Percentiles rank a stretch among this genome's conserved stretches.
Conservation (phyloP, 2,329 filamentous ascomycete genomes). For the Aspergillus aculeatus region DNA sequence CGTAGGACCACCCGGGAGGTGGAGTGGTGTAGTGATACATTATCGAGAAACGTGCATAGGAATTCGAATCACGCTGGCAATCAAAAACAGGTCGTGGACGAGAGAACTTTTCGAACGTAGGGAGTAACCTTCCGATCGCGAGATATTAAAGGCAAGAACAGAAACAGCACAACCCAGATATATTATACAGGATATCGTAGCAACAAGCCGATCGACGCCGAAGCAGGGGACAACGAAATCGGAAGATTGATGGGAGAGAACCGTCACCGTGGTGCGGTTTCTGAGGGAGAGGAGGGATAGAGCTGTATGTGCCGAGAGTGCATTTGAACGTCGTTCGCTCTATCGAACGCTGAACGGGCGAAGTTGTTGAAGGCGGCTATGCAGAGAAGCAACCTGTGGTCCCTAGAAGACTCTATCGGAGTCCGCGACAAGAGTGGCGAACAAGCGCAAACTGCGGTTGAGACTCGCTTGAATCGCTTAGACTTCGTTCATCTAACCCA, state of each 20-base stretch:
- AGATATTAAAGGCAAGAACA: constrained; percentile 19
- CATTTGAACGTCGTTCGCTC: constrained; percentile 45
- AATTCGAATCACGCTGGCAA: constrained; percentile 20
- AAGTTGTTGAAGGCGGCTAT: constrained; percentile 10
- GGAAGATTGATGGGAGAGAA: constrained; percentile 26
- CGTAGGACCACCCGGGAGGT: constrained; percentile 51
- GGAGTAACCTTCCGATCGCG: constrained; percentile 11
- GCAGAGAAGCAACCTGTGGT: constrained; percentile 8
- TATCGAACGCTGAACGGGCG: constrained; percentile 21
- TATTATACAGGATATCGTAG: constrained; percentile 49
- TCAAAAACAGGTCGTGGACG: constrained; percentile 17
- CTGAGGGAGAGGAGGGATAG: constrained; percentile 42
- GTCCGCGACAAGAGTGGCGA: neutral
- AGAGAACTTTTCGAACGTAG: constrained; percentile 18
- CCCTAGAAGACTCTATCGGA: neutral
- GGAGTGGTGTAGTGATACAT: constrained; percentile 50
- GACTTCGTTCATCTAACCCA: neutral
- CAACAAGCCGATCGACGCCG: constrained; percentile 37
- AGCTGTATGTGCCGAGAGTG: constrained; percentile 40
- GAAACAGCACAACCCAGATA: constrained; percentile 33
- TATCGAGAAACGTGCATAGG: constrained; percentile 38
- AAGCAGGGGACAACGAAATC: constrained; percentile 26
- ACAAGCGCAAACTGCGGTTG: neutral
- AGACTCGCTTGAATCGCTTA: neutral
- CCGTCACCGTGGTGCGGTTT: constrained; percentile 47